Conservation (phyloP, 768 basidiomycete species). For the Amanita subjunquillea region DNA sequence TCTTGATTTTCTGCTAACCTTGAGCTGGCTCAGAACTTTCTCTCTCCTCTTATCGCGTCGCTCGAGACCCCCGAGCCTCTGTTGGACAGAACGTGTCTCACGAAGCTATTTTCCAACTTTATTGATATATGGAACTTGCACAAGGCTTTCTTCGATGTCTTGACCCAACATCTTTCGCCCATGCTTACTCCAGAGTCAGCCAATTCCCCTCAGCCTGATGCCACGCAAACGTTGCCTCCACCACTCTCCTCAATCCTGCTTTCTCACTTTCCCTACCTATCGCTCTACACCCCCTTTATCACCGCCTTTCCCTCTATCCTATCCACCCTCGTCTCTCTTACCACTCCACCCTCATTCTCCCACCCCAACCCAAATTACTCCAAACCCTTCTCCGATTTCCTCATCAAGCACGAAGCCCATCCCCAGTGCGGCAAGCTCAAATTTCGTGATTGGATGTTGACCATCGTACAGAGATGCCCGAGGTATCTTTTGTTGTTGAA, state of each 20-base stretch:
- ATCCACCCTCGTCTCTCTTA: slow-evolving; percentile 44
- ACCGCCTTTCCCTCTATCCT: slow-evolving; percentile 66
- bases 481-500: slow-evolving; percentile 77
- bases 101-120: slow-evolving; percentile 77
- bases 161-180: slow-evolving; percentile 30
- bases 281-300: slow-evolving; percentile 78
- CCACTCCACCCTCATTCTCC: slow-evolving; percentile 29
- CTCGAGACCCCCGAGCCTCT: slow-evolving; percentile 60
- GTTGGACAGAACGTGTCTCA: slow-evolving; percentile 59
- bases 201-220: slow-evolving; percentile 11
- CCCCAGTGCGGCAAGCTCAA: slow-evolving; percentile 65
- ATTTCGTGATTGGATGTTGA: slow-evolving; percentile 77
- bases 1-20: neutral
- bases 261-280: slow-evolving; percentile 81
- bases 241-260: slow-evolving; percentile 38
- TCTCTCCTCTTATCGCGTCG: slow-evolving; percentile 69
- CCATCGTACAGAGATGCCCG: slow-evolving; percentile 82
- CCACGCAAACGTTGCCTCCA: slow-evolving; percentile 9
- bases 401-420: slow-evolving; percentile 56
- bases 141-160: slow-evolving; percentile 57
- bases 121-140: slow-evolving; percentile 89
- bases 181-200: neutral
- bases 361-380: slow-evolving; percentile 33
- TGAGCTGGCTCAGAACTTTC: slow-evolving; percentile 50
- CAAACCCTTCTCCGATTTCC: slow-evolving; percentile 49